A percentile compares a stretch with the other conserved stretches of the same genome.
Evolutionary conservation across 2,329 filamentous ascomycete genomes (phyloP).

Genomic region (Talaromyces sp.): DNA sequence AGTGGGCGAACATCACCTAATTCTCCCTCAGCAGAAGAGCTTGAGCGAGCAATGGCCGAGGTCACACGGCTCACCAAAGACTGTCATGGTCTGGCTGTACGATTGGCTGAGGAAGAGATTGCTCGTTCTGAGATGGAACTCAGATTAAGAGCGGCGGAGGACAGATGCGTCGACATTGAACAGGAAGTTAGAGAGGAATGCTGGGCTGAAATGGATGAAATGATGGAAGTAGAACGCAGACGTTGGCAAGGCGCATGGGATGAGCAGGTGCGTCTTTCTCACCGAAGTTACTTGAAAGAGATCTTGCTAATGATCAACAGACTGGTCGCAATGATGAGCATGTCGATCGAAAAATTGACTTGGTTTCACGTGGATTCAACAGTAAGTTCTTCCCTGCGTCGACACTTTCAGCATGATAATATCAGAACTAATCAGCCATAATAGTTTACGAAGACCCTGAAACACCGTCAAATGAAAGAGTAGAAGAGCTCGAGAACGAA

Average conservation of each 20-base stretch:
- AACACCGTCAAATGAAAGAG: conserved; percentile 58
- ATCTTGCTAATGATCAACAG: conserved; percentile 27
- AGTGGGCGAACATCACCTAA: conserved; percentile 49
- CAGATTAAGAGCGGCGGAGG: conserved; percentile 67
- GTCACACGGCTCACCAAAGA: conserved; percentile 78
- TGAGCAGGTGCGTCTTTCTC: conserved; percentile 59
- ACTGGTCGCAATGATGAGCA: conserved; percentile 78
- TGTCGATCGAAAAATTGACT: conserved; percentile 83
- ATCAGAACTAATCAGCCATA: neutral
- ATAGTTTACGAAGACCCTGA: conserved; percentile 53
- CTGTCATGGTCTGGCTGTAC: conserved; percentile 71
- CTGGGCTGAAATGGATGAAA: conserved; percentile 79
- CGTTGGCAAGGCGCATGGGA: conserved; percentile 81
- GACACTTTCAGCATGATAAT: neutral
- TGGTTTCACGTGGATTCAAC: conserved; percentile 61
- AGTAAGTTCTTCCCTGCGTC: conserved; percentile 34
- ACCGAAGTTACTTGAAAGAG: neutral
- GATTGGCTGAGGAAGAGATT: conserved; percentile 71
- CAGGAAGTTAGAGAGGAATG: conserved; percentile 87
- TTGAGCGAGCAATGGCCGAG: conserved; percentile 79
- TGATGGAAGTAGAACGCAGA: conserved; percentile 71
- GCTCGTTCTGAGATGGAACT: conserved; percentile 72
- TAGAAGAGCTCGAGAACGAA: conserved; percentile 69
- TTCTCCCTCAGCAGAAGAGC: conserved; percentile 60
- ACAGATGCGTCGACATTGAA: conserved; percentile 72